These are phyloP conservation scores for Pyrenula massariospora DNA, from an alignment of 495 filamentous ascomycete species.

Conservation along the genomic window DNA sequence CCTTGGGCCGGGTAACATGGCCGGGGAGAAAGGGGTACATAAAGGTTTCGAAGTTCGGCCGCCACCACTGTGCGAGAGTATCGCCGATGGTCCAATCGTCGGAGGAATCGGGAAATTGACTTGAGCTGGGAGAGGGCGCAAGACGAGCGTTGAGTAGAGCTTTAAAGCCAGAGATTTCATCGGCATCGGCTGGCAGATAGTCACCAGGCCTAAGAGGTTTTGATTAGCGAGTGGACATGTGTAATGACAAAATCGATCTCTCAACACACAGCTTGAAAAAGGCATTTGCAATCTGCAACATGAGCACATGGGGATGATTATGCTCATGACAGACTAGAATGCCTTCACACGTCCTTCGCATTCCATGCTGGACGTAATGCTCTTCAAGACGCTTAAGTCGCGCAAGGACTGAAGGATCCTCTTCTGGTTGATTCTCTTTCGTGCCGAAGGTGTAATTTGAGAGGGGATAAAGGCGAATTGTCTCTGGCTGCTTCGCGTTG, in stretches of 20 bases:
- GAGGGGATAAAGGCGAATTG: constrained; percentile 86
- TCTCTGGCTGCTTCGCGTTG: constrained; percentile 77
- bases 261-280: constrained; percentile 81
- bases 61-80: constrained; percentile 95
- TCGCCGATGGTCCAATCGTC: constrained; percentile 90
- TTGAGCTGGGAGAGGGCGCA: constrained; percentile 74
- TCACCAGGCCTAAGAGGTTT: constrained; percentile 60
- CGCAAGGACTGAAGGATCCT: constrained; percentile 88
- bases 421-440: constrained; percentile 95
- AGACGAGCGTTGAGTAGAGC: constrained; percentile 80
- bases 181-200: constrained; percentile 80
- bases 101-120: constrained; percentile 43
- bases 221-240: constrained; percentile 4
- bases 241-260: neutral
- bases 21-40: constrained; percentile 98
- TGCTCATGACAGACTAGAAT: constrained; percentile 96
- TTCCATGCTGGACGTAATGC: constrained; percentile 83
- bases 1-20: constrained; percentile 91
- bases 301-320: constrained; percentile 94
- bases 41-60: constrained; percentile 97
- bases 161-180: constrained; percentile 91
- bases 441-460: constrained; percentile 98
- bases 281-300: constrained; percentile 98
- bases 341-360: constrained; percentile 94
- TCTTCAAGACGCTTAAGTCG: constrained; percentile 87